Evolutionary conservation across 805 yeast genomes (phyloP), one percentile per base, ranked within the genome.

Genomic region (Barnettozyma botsteinii): DNA sequence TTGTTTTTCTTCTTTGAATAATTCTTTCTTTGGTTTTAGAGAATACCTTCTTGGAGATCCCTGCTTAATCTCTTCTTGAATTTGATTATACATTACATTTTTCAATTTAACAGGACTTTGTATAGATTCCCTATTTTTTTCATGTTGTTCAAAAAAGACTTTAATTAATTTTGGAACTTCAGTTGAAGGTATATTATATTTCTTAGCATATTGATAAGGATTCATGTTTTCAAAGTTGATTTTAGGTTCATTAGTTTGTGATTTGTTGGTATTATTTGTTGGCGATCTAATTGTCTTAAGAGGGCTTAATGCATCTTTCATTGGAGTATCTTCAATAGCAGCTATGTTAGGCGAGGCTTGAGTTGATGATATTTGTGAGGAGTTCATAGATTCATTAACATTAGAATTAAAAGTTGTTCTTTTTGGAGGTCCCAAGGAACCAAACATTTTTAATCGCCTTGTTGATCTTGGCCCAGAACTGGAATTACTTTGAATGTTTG

Each of bases 121-220:
- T 14, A 50, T 21, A 0, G 51, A 45, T 29, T 57, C 59, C 40
- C 57, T 58, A 20, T 56, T 56, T 31, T 60, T 62, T 29, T 48
- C 52, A 37, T 56, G 64, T 41, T 65, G 67, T 38, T 64, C 65
- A 38, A 66, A 59, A 43, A 60, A 67, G 8, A 56, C 30, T 37
- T 61, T 61, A 10, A 66, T 60, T 9, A 66, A 55, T 27, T 45
- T 52, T 15, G 69, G 67, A 33, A 66, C 50, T 25, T 65, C 70
- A 18, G 47, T 47, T 2, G 66, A 50, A 3, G 70, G 66, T 12
- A 65, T 43, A 30, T 61, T 59, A 41, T 64, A 52, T 46, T 59
- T 58, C 41, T 57, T 64, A 17, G 62, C 47, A 43, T 64, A 66
- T 45, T 66, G 69, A 29, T 64, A 62, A 9, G 70, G 70, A 43